Percentiles rank a stretch among this genome's conserved stretches.
phyloP scores from a whole-genome alignment of 169 alveolate genomes.

The Eimeria maxima region DNA sequence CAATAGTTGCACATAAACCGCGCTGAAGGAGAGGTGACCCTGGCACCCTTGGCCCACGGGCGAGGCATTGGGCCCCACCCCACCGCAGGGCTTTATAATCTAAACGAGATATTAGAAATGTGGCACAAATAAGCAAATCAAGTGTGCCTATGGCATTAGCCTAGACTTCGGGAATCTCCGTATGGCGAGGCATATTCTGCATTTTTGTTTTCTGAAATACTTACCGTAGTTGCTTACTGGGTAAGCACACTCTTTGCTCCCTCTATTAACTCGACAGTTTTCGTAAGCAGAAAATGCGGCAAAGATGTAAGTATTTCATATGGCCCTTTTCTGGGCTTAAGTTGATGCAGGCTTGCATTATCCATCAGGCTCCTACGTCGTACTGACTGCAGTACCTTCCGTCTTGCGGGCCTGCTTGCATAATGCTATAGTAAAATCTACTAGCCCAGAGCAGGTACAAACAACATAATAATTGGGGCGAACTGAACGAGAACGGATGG shows the following conservation, averaged over 20 bases:
- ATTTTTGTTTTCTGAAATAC: background rate
- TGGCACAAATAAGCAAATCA: background rate
- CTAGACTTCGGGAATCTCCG: background rate
- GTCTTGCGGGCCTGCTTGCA: constrained; percentile 16
- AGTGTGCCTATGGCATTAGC: background rate
- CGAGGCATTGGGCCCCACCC: constrained; percentile 61
- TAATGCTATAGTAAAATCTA: background rate
- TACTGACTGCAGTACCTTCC: background rate
- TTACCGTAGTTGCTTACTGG: background rate
- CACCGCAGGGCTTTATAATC: constrained; percentile 1
- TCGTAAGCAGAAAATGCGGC: background rate
- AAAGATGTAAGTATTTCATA: background rate
- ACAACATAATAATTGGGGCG: background rate
- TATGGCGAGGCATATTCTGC: background rate
- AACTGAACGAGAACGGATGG: background rate
- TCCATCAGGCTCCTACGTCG: background rate
- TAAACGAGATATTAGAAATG: background rate
- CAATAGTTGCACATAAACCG: constrained; percentile 40
- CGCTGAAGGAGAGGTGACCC: constrained; percentile 67
- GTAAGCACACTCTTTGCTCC: constrained; percentile 20
- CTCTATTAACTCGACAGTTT: background rate
- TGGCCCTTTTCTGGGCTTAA: background rate
- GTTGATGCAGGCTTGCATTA: background rate
- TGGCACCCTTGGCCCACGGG: constrained; percentile 68
- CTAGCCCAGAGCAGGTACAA: constrained; percentile 21